Evolutionary conservation across 2,329 filamentous ascomycete species (phyloP), one percentile per base, ranked within the genome.

Genomic region (Hypoxylon sp.): DNA sequence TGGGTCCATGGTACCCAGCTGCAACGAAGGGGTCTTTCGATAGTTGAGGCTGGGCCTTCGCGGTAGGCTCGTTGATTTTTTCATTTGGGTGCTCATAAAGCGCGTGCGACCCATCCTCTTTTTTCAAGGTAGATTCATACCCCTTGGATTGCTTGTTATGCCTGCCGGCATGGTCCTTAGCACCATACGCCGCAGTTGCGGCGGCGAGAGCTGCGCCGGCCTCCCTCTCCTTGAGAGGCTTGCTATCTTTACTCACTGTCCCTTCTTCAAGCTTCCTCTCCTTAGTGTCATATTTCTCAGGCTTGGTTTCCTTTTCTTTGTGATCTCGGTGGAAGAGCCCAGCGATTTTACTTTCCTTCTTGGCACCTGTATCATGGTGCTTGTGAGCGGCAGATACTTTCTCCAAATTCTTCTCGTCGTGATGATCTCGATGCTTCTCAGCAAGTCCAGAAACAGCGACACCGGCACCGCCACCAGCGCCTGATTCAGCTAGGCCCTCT

Each of bases 401-500:
- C 6, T 65, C 58, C 9, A 32, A 3, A 6, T 63, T 39, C 0
- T 61, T 30, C 5, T 65, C 51, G 8, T 53, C 46, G 0, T 56
- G 54, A 8, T 53, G 54, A 11, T 65, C 60, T 37, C 53, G 48
- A 11, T 51, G 56, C 25, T 45, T 64, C 7, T 51, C 52, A 23
- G 56, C 21, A 23, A 65, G 37, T 14, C 61, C 47, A 12, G 60
- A 57, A 3, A 57, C 51, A 11, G 48, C 58, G 23, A 65, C n/a
- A 21, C 65, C 69, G 1, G 57, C 61, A 12, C 61, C 57, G 9
- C 46, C 58, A 9, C 41, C 70, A 0, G 62, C 66, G 3, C 68
- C 56, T n/a, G 69, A 43, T 14, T 39, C 65, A 8, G 58, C 63
- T 8, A 73, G 4, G 1, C 60, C 65, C 25, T 72, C 72, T 19